Evolutionary conservation across 257 asterid species (phyloP), one percentile per base, ranked within the genome.

Genomic region (Salvia hispanica): DNA sequence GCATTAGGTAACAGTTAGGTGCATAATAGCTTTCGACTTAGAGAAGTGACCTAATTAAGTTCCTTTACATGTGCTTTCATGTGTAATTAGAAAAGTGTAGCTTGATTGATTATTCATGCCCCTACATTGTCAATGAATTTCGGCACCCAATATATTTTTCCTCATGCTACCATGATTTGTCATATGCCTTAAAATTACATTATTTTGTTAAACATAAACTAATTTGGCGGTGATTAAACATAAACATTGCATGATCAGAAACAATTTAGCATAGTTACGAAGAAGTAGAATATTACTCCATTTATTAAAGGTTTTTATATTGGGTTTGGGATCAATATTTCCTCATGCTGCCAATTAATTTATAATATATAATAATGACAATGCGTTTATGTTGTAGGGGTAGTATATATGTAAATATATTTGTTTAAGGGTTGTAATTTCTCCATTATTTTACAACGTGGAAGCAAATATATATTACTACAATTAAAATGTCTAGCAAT

Each of bases 1-100:
- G 76, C 51, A 72, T 65, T 73, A 66, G 77, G 77, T 66, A 64
- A 50, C 34, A 42, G 48, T 62, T 62, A 72, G 56, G 48, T 66
- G 48, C 7, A 8, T 40, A 42, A 64, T 47, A 63, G 15, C 18
- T 56, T 65, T 64, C 39, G 21, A 72, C 68, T 56, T 55, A 57
- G 62, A 50, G 57, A 50, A 53, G 28, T 60, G 44, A 58, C 73
- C 77, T 73, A 59, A 61, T 61, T 54, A 54, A 11, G 16, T 12
- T 10, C 39, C 16, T 31, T 54, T 21, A 11, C 60, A 54, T 11
- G 60, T 54, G 60, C 40, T 54, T 54, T 54, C 58, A 52, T 52
- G 33, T 50, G 31, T 50, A 16, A 50, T 15, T 8, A 9, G 0
- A 52, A 21, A 53, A 53, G 14, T 53, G 7, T 9, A 10, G 31